Conservation (phyloP, 768 basidiomycete genomes). For the Lactarius deliciosus region DNA sequence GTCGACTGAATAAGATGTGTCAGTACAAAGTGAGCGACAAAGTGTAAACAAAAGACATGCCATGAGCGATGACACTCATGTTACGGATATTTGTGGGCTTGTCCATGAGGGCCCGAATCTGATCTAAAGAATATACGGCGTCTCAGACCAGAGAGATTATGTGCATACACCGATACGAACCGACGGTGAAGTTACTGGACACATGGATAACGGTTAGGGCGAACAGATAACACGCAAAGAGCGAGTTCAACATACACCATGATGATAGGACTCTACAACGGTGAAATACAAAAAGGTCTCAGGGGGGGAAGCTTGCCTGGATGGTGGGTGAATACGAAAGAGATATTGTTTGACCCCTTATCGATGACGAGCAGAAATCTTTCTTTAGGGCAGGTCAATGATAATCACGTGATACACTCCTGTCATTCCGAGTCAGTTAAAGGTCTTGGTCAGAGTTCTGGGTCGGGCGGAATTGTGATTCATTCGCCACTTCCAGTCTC, state of each 20-base stretch:
- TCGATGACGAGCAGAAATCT: conserved; percentile 38
- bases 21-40: conserved; percentile 28
- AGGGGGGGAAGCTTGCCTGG: conserved; percentile 18
- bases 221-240: conserved; percentile 8
- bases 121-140: conserved; percentile 50
- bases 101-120: conserved; percentile 89
- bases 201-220: background rate
- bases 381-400: conserved; percentile 23
- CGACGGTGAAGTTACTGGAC: conserved; percentile 30
- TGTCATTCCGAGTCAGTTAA: too few relatives aligned
- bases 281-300: conserved; percentile 28
- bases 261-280: conserved; percentile 51
- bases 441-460: too few relatives aligned
- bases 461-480: too few relatives aligned
- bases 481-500: too few relatives aligned
- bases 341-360: conserved; percentile 36
- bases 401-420: conserved; percentile 3
- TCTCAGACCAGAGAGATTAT: conserved; percentile 35
- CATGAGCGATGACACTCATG: conserved; percentile 93
- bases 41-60: conserved; percentile 45
- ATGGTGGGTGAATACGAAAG: conserved; percentile 21
- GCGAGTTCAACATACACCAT: conserved; percentile 71
- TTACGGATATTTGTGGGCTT: conserved; percentile 89
- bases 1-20: conserved; percentile 63
- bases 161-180: conserved; percentile 16